Percentiles rank a stretch among this genome's conserved stretches.
phyloP scores from a whole-genome alignment of 768 basidiomycete species.

The Mycena rebaudengoi region DNA sequence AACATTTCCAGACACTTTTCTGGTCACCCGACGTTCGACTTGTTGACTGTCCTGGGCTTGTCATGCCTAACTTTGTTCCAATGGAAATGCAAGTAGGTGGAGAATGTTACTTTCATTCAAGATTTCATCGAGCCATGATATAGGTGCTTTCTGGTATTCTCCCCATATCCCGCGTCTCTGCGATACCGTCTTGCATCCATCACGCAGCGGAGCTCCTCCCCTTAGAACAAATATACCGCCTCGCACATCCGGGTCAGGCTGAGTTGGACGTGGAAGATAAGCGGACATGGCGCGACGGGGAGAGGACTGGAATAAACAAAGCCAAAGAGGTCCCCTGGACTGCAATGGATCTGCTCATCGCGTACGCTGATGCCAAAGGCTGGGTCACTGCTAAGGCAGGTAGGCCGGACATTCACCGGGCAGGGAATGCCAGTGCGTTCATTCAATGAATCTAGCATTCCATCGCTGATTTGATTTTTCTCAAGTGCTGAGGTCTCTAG shows the following conservation, averaged over 20 bases:
- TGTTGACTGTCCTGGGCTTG: constrained; percentile 95
- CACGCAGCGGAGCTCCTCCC: constrained; percentile 75
- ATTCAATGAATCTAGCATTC: background rate
- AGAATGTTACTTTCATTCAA: background rate
- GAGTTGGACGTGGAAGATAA: constrained; percentile 61
- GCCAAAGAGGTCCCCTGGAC: constrained; percentile 67
- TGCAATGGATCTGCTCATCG: constrained; percentile 83
- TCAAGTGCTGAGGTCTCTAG: constrained; percentile 81
- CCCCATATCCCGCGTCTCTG: constrained; percentile 84
- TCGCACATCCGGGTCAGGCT: constrained; percentile 59
- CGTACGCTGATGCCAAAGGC: constrained; percentile 79
- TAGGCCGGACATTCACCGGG: constrained; percentile 86
- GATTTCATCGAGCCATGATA: background rate
- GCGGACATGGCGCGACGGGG: constrained; percentile 78
- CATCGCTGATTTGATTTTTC: background rate
- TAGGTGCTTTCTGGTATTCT: constrained; percentile 77
- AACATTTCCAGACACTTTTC: constrained; percentile 94
- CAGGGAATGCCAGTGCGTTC: constrained; percentile 85
- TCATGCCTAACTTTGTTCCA: constrained; percentile 84
- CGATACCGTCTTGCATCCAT: constrained; percentile 85
- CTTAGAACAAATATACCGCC: constrained; percentile 72
- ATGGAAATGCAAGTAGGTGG: constrained; percentile 80
- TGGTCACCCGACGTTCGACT: constrained; percentile 88
- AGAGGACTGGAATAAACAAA: constrained; percentile 31
- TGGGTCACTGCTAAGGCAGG: constrained; percentile 94